A percentile compares a stretch with the other conserved stretches of the same genome.
These are phyloP conservation scores for Berberis thunbergii DNA, from an alignment of 164 flowering plant species.

Conservation along the genomic window DNA sequence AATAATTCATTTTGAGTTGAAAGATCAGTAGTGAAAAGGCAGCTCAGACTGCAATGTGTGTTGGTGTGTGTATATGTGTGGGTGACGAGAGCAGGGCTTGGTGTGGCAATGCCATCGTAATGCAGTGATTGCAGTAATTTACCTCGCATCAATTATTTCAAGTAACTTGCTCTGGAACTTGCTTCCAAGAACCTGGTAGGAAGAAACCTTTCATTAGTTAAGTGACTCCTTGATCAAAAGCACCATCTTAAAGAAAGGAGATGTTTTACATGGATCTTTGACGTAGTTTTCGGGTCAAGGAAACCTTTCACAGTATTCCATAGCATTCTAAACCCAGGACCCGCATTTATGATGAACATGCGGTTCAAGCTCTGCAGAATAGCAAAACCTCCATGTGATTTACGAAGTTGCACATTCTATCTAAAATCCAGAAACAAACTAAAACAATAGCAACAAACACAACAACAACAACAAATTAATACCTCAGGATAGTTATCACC, in stretches of 20 bases:
- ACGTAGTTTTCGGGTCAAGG: slow-evolving; percentile 87
- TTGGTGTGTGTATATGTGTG: too few relatives aligned
- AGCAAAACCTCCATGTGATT: not conserved
- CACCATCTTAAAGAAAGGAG: not conserved
- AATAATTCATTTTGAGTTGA: not conserved
- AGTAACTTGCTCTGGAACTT: slow-evolving; percentile 92
- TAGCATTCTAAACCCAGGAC: slow-evolving; percentile 77
- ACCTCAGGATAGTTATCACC: slow-evolving; percentile 98
- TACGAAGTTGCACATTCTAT: not conserved
- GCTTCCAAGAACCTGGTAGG: slow-evolving; percentile 71
- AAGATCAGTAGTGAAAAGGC: not conserved
- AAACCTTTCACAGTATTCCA: slow-evolving; percentile 83
- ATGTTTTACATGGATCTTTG: slow-evolving; percentile 67
- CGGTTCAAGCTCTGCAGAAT: slow-evolving; percentile 57
- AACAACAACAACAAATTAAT: slow-evolving; percentile 7
- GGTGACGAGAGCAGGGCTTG: too few relatives aligned
- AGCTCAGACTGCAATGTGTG: not conserved
- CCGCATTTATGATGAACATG: slow-evolving; percentile 96
- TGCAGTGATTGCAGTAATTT: slow-evolving; percentile 1
- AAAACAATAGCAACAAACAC: not conserved
- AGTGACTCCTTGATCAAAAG: not conserved
- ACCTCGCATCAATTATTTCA: slow-evolving; percentile 82
- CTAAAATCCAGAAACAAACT: not conserved
- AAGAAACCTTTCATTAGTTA: slow-evolving; percentile 2
- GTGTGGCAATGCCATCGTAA: too few relatives aligned